phyloP scores from a whole-genome alignment of 2,329 filamentous ascomycete genomes.

The Xylaria sp. region DNA sequence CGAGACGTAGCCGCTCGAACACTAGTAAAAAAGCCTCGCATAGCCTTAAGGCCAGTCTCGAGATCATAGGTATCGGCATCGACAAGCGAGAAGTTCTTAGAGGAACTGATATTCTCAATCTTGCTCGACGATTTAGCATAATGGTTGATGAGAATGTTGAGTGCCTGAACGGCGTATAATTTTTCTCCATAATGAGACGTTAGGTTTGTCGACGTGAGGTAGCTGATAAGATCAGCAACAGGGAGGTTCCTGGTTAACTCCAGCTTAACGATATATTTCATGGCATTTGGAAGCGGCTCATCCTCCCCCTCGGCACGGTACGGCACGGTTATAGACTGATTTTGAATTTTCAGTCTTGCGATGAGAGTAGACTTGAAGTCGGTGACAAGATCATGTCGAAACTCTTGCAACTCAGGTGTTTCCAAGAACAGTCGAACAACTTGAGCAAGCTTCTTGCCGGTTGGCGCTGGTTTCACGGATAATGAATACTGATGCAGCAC shows the following conservation, averaged over 20 bases:
- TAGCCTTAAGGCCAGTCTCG: constrained; percentile 11
- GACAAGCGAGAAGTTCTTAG: no score
- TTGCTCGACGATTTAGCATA: constrained; percentile 9
- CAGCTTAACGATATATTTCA: neutral
- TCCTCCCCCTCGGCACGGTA: constrained; percentile 9
- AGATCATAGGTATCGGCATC: neutral
- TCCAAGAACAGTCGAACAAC: constrained; percentile 6
- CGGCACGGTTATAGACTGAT: neutral
- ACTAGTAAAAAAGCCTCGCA: constrained; percentile 16
- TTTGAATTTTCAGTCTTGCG: neutral
- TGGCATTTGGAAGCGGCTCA: constrained; percentile 2
- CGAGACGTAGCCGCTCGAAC: constrained; percentile 18
- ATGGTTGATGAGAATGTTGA: constrained; percentile 16
- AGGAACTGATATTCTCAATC: no score
- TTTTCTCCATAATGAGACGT: constrained; percentile 4
- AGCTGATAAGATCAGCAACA: constrained; percentile 7
- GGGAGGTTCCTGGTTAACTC: neutral
- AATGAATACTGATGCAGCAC: constrained; percentile 8
- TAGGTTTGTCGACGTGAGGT: constrained; percentile 13
- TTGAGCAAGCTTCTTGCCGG: constrained; percentile 14
- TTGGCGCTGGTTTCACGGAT: neutral
- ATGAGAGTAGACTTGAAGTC: constrained; percentile 12
- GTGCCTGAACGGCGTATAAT: constrained; percentile 14
- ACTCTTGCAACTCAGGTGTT: neutral
- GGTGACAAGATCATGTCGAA: neutral